These are phyloP conservation scores for Haplographium delicatum DNA, from an alignment of 495 filamentous ascomycete species.

Conservation along the genomic window DNA sequence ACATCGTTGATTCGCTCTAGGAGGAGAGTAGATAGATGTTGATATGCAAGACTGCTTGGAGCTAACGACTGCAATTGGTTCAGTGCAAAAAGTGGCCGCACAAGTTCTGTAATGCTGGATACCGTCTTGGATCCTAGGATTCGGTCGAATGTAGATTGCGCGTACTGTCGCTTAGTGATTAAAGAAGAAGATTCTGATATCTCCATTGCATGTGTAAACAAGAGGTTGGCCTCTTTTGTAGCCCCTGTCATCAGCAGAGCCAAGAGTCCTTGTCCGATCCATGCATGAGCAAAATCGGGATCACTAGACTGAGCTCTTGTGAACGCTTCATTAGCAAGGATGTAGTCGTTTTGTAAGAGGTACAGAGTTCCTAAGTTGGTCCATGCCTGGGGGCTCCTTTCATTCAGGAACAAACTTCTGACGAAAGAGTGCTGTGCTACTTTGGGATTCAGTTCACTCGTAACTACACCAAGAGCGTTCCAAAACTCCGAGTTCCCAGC, in stretches of 20 bases:
- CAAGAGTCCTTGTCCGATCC: slow-evolving; percentile 88
- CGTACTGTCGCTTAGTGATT: slow-evolving; percentile 69
- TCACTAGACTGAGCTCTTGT: slow-evolving; percentile 88
- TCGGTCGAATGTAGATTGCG: slow-evolving; percentile 73
- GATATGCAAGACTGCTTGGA: slow-evolving; percentile 59
- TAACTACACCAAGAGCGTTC: slow-evolving; percentile 91
- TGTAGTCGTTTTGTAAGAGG: slow-evolving; percentile 72
- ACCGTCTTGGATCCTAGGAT: slow-evolving; percentile 49
- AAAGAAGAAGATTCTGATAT: slow-evolving; percentile 72
- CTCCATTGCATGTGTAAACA: slow-evolving; percentile 95
- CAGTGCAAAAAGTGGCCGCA: slow-evolving; percentile 79
- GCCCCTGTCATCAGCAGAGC: slow-evolving; percentile 67
- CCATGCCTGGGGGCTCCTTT: slow-evolving; percentile 76
- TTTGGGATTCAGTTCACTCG: slow-evolving; percentile 73
- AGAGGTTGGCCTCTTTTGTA: slow-evolving; percentile 63
- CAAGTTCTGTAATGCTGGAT: slow-evolving; percentile 53
- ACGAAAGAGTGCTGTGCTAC: slow-evolving; percentile 93
- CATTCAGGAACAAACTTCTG: slow-evolving; percentile 89
- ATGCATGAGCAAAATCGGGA: slow-evolving; percentile 86
- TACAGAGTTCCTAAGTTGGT: slow-evolving; percentile 86
- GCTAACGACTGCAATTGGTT: slow-evolving; percentile 68
- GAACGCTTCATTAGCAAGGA: slow-evolving; percentile 84
- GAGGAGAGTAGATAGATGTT: slow-evolving; percentile 75
- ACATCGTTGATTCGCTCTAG: slow-evolving; percentile 72
- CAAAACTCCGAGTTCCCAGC: slow-evolving; percentile 95